Percentiles rank a stretch among this genome's conserved stretches.
Evolutionary conservation across 2,329 filamentous ascomycete genomes (phyloP).

Genomic region (Endocalyx cinctus): DNA sequence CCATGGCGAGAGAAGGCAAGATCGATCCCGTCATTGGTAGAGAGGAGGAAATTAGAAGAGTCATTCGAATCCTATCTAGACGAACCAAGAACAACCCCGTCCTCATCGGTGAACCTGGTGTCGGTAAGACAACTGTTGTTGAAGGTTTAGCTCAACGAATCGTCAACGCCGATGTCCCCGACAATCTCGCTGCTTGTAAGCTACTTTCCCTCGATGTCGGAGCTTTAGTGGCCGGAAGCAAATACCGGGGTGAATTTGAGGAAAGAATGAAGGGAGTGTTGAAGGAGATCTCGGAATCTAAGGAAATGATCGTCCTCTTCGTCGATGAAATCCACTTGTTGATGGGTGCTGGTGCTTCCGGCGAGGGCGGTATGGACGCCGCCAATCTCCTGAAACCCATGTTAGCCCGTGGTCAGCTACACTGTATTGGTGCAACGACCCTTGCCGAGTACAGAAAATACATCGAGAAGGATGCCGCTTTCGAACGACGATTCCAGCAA

Average conservation of each 20-base stretch:
- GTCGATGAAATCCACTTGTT: slow-evolving; percentile 98
- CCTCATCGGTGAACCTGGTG: slow-evolving; percentile 94
- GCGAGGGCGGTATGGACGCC: slow-evolving; percentile 97
- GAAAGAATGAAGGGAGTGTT: slow-evolving; percentile 98
- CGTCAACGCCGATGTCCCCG: slow-evolving; percentile 92
- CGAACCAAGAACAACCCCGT: slow-evolving; percentile 99
- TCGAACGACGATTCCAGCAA: slow-evolving; percentile 98
- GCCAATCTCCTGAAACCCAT: slow-evolving; percentile 97
- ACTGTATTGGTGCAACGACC: slow-evolving; percentile 97
- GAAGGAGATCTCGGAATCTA: slow-evolving; percentile 92
- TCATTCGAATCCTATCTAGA: slow-evolving; percentile 85
- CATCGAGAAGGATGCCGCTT: slow-evolving; percentile 97
- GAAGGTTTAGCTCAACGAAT: slow-evolving; percentile 94
- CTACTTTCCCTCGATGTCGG: slow-evolving; percentile 94
- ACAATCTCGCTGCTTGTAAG: slow-evolving; percentile 90
- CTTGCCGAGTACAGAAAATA: slow-evolving; percentile 96
- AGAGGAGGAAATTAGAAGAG: slow-evolving; percentile 91
- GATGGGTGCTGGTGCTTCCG: slow-evolving; percentile 93
- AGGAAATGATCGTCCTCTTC: slow-evolving; percentile 96
- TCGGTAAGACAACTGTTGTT: slow-evolving; percentile 96
- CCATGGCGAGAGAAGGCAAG: slow-evolving; percentile 93
- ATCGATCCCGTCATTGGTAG: slow-evolving; percentile 95
- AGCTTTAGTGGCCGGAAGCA: slow-evolving; percentile 91
- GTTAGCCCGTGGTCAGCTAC: slow-evolving; percentile 91
- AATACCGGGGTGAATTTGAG: slow-evolving; percentile 97